Evolutionary conservation across 768 basidiomycete genomes (phyloP).

Genomic region (Mycena rebaudengoi): DNA sequence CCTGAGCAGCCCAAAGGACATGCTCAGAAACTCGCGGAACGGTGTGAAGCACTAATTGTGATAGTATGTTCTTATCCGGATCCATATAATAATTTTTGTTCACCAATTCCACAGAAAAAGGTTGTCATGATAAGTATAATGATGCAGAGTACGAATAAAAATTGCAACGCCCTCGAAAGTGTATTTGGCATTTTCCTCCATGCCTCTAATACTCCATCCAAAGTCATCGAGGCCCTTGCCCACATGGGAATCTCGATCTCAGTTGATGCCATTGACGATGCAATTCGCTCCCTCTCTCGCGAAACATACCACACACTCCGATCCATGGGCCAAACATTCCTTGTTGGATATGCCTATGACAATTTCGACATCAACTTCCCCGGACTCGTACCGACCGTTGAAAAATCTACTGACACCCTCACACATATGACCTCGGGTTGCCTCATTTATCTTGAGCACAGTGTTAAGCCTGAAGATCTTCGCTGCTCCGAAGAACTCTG

Average conservation of each 20-base stretch:
- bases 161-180: conserved; percentile 28
- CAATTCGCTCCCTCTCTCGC: conserved; percentile 33
- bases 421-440: conserved; percentile 45
- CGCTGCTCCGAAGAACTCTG: conserved; percentile 44
- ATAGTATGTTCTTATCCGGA: not conserved
- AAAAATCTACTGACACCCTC: conserved; percentile 34
- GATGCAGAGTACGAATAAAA: conserved; percentile 27
- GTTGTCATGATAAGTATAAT: conserved; percentile 24
- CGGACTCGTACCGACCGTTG: conserved; percentile 35
- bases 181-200: conserved; percentile 33
- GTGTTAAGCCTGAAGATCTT: conserved; percentile 35
- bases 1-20: too few species aligned
- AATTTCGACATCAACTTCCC: conserved; percentile 53
- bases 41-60: not conserved
- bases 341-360: conserved; percentile 46
- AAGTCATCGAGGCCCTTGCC: conserved; percentile 38
- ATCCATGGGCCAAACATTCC: conserved; percentile 32
- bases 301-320: conserved; percentile 27
- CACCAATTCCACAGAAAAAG: conserved; percentile 19
- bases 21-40: not conserved
- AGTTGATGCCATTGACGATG: conserved; percentile 29
- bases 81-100: not conserved
- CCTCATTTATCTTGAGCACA: conserved; percentile 37
- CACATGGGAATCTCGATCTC: conserved; percentile 41
- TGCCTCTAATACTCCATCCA: conserved; percentile 33